Evolutionary conservation across 345 rosid species (phyloP), one percentile per base, ranked within the genome.

Genomic region (Boechera divaricarpa): DNA sequence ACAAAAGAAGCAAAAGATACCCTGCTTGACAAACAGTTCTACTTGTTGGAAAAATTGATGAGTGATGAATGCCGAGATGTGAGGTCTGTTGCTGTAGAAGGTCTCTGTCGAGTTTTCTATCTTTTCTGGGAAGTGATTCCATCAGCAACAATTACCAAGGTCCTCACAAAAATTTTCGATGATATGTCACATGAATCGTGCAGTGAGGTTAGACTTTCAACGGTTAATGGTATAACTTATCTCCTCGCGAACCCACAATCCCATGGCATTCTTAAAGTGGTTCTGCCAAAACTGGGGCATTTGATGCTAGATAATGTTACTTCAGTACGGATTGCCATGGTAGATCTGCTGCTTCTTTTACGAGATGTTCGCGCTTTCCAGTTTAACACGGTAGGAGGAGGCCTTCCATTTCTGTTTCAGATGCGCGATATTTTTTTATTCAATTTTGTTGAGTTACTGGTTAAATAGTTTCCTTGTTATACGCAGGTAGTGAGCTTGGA

Each of bases 91-190:
- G 97, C 98, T 48, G 99, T 95, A 52, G 98, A 95, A 85, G 99
- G 99, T 63, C 87, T 91, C 76, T 90, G 92, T 44, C 92, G 97
- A 70, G 76, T 90, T 76, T 92, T 95, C 63, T 86, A 83, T 88
- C 79, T 95, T 60, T 95, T 88, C 80, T 95, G 98, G 99, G 99
- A 95, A 85, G 82, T 95, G 69, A 85, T 90, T 29, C 96, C 97
- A 70, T 81, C 98, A 29, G 48, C 97, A 70, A 88, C 85, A 69
- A 91, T 95, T 82, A 87, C 98, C 32, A 95, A 89, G 83, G 77
- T 86, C 51, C 82, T 92, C 57, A 85, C 91, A 0, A 89, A 79
- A 72, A 36, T 88, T 66, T 79, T 86, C 48, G 83, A 90, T 81
- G 98, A 92, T 55, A 86, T 87, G 88, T 81, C 96, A 32, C 85